These are phyloP conservation scores for Lactarius pseudohatsudake DNA, from an alignment of 768 basidiomycete species.

Conservation along the genomic window DNA sequence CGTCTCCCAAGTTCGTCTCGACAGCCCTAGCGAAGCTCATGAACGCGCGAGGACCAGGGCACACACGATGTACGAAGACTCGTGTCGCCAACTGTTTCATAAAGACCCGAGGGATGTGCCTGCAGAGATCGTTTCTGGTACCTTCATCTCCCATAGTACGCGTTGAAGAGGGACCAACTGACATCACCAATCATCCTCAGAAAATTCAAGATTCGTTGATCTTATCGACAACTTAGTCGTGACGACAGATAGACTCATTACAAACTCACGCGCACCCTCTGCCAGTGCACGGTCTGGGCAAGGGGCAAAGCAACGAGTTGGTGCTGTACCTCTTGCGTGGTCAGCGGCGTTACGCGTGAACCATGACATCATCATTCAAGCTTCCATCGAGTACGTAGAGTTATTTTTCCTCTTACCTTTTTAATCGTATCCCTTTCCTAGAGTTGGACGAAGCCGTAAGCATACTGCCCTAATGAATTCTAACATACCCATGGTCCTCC, in stretches of 20 bases:
- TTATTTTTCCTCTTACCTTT: background rate
- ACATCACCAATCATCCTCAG: background rate
- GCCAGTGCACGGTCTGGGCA: background rate
- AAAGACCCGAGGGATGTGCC: slow-evolving; percentile 7
- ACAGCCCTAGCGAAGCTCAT: background rate
- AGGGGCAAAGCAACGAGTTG: background rate
- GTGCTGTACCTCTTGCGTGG: slow-evolving; percentile 1
- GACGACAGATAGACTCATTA: slow-evolving; percentile 2
- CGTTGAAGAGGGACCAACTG: background rate
- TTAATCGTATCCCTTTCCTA: background rate
- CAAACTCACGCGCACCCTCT: background rate
- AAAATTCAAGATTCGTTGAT: background rate
- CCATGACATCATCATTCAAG: background rate
- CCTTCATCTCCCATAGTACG: background rate
- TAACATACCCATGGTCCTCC: background rate
- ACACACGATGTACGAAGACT: background rate
- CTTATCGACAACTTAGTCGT: background rate
- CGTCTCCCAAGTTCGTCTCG: background rate
- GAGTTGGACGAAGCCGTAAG: slow-evolving; percentile 12
- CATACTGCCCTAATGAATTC: background rate
- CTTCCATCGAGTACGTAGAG: slow-evolving; percentile 13
- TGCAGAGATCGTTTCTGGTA: slow-evolving; percentile 16
- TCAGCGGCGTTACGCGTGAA: slow-evolving; percentile 6
- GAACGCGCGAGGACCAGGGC: too few relatives aligned
- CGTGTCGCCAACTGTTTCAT: background rate